These are phyloP conservation scores for Penicillium bialowiezense DNA, from an alignment of 495 filamentous ascomycete genomes.

Conservation along the genomic window DNA sequence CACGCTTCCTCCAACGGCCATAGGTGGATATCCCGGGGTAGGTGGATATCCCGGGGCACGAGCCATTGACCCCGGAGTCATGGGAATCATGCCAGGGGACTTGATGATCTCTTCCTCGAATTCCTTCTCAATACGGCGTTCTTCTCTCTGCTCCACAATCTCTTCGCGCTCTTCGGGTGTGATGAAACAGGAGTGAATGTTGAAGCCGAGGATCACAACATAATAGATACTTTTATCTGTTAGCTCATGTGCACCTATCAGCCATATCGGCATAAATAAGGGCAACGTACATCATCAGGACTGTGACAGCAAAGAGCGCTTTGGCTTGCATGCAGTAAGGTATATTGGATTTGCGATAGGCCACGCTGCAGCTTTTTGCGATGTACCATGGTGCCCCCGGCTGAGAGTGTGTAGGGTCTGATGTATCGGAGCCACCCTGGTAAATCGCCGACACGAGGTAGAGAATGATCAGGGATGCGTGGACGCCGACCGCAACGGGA, in stretches of 20 bases:
- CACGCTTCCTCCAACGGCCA: slow-evolving; percentile 16
- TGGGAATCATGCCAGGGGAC: slow-evolving; percentile 38
- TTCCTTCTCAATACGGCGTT: slow-evolving; percentile 39
- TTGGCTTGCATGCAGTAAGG: slow-evolving; percentile 77
- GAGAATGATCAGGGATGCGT: slow-evolving; percentile 56
- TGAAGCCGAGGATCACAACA: slow-evolving; percentile 52
- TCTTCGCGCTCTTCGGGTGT: slow-evolving; percentile 42
- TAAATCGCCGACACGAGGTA: slow-evolving; percentile 65
- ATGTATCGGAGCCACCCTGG: slow-evolving; percentile 78
- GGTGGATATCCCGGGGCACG: slow-evolving; percentile 18
- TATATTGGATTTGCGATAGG: slow-evolving; percentile 49
- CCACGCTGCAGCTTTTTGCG: slow-evolving; percentile 69
- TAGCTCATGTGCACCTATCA: slow-evolving; percentile 1
- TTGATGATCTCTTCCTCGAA: slow-evolving; percentile 47
- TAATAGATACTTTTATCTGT: slow-evolving; percentile 49
- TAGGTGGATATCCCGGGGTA: slow-evolving; percentile 27
- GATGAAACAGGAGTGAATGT: slow-evolving; percentile 60
- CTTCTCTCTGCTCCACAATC: slow-evolving; percentile 34
- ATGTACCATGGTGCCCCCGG: slow-evolving; percentile 79
- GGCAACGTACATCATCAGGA: slow-evolving; percentile 66
- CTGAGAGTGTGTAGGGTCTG: slow-evolving; percentile 67
- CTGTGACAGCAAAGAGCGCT: slow-evolving; percentile 64
- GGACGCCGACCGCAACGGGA: slow-evolving; percentile 58
- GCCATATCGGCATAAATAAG: background rate
- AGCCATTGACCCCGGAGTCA: slow-evolving; percentile 22